Conservation (phyloP, 2,329 filamentous ascomycete species). For the Alternaria incomplexa region DNA sequence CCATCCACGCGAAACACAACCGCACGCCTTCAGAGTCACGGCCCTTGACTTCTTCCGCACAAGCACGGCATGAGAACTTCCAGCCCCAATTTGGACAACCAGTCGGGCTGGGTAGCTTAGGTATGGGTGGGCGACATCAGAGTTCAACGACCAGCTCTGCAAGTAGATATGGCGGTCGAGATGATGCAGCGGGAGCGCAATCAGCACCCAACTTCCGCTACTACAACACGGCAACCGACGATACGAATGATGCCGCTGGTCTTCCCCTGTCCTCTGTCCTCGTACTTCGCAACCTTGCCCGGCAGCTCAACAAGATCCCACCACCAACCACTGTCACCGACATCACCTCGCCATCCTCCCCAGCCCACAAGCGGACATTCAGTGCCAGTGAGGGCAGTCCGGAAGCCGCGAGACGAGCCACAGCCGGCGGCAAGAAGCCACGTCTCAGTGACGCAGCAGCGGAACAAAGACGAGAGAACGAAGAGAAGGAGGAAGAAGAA, state of each 20-base stretch:
- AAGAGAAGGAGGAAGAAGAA: constrained; percentile 54
- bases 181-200: constrained; percentile 17
- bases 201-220: constrained; percentile 43
- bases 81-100: constrained; percentile 42
- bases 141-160: constrained; percentile 20
- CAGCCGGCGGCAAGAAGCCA: constrained; percentile 53
- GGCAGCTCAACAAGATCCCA: constrained; percentile 49
- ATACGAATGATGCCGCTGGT: constrained; percentile 68
- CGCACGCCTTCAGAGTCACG: constrained; percentile 50
- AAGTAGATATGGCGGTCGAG: constrained; percentile 33
- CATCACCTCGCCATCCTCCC: constrained; percentile 32
- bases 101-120: constrained; percentile 35
- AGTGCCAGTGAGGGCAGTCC: constrained; percentile 38
- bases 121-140: constrained; percentile 31
- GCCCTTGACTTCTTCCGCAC: constrained; percentile 34
- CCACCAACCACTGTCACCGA: constrained; percentile 31
- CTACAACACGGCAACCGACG: constrained; percentile 57
- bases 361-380: constrained; percentile 37
- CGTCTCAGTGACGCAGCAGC: constrained; percentile 40
- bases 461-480: constrained; percentile 37
- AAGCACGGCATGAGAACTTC: constrained; percentile 34
- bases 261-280: constrained; percentile 80
- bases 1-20: constrained; percentile 54
- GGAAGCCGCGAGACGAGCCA: constrained; percentile 30
- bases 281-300: constrained; percentile 78